Evolutionary conservation across 2,329 filamentous ascomycete genomes (phyloP).

Genomic region (Knufia fluminis): DNA sequence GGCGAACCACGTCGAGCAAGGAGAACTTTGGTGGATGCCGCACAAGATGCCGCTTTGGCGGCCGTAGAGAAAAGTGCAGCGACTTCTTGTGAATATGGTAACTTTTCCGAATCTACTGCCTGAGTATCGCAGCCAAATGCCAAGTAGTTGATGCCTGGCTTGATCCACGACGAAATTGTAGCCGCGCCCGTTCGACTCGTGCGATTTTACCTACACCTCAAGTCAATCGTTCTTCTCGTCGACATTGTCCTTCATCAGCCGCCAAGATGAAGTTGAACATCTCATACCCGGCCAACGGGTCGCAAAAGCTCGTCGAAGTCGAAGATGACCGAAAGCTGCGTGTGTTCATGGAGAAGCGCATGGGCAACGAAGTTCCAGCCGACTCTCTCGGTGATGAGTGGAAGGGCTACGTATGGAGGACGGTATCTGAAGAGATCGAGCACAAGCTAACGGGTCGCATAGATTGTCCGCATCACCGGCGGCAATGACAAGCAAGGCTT

Average conservation of each 20-base stretch:
- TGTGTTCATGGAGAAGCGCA: conserved; percentile 97
- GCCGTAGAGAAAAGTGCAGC: neutral
- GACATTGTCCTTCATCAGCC: conserved; percentile 12
- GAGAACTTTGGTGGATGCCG: too few relatives aligned
- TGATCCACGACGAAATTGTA: too few relatives aligned
- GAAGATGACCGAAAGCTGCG: conserved; percentile 99
- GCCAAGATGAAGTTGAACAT: conserved; percentile 63
- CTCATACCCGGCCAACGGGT: conserved; percentile 96
- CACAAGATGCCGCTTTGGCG: neutral
- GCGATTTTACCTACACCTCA: neutral
- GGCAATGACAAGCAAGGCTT: conserved; percentile 99
- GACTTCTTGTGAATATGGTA: too few relatives aligned
- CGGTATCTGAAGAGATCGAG: neutral
- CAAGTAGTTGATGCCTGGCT: too few relatives aligned
- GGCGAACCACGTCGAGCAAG: too few relatives aligned
- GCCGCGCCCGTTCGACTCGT: too few relatives aligned
- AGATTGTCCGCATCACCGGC: conserved; percentile 63
- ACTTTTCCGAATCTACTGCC: too few relatives aligned
- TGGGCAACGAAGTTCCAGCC: conserved; percentile 65
- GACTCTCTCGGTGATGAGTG: conserved; percentile 98
- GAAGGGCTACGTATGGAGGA: conserved; percentile 96
- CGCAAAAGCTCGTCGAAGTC: conserved; percentile 97
- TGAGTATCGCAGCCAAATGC: neutral
- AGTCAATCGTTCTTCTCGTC: neutral
- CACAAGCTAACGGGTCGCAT: conserved; percentile 13